Percentiles rank a stretch among this genome's conserved stretches.
These are phyloP conservation scores for Jatropha multifida DNA, from an alignment of 441 rosid species.

Conservation along the genomic window DNA sequence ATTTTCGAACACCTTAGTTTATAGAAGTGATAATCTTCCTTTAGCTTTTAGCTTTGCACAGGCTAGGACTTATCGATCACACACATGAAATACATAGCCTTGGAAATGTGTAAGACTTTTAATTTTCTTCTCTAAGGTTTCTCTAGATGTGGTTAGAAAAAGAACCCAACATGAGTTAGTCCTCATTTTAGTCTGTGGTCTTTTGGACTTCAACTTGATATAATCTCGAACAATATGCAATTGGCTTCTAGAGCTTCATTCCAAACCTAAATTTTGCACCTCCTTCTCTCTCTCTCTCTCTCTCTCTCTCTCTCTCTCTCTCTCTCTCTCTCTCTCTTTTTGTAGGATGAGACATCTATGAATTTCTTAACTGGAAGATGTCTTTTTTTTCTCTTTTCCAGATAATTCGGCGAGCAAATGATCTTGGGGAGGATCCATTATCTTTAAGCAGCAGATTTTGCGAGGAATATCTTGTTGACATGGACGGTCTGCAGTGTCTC, in stretches of 20 bases:
- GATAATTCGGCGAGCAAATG: slow-evolving; percentile 80
- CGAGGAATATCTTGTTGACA: slow-evolving; percentile 70
- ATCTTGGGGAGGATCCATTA: slow-evolving; percentile 56
- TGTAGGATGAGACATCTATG: not conserved
- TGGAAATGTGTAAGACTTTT: too few relatives aligned
- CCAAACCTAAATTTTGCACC: not conserved
- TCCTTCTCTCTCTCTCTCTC: not conserved
- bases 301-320: too few relatives aligned
- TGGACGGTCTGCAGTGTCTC: slow-evolving; percentile 78
- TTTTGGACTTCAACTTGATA: not conserved
- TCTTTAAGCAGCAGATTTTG: slow-evolving; percentile 63
- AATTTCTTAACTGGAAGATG: not conserved
- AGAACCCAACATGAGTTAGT: not conserved
- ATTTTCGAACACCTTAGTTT: not conserved
- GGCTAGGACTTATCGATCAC: not conserved
- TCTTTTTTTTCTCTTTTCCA: slow-evolving; percentile 27
- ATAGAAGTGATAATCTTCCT: too few relatives aligned
- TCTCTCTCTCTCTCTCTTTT: too few relatives aligned
- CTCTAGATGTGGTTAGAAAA: not conserved
- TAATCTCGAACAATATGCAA: not conserved
- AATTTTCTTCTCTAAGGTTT: too few relatives aligned
- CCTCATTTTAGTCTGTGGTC: not conserved
- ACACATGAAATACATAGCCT: not conserved
- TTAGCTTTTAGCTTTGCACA: not conserved
- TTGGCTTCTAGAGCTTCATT: not conserved